These are phyloP conservation scores for Nepenthes alata DNA, from an alignment of 179 eudicot genomes.

Conservation along the genomic window DNA sequence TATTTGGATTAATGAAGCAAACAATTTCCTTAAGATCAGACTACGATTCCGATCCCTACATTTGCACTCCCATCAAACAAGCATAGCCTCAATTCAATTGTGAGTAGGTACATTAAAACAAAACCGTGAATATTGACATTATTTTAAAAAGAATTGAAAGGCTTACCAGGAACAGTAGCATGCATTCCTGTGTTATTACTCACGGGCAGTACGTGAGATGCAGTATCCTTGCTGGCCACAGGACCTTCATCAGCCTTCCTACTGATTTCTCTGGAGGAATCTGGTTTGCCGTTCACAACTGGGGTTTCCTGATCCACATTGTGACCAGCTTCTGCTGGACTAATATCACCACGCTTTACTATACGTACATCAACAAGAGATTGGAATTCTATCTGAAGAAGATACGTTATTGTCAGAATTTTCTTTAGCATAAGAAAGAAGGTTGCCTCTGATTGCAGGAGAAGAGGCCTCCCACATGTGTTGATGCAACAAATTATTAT, in stretches of 20 bases:
- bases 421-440: slow-evolving; percentile 1
- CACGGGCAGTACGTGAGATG: slow-evolving; percentile 12
- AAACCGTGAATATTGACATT: no score
- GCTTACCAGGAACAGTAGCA: slow-evolving; percentile 25
- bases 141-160: not conserved
- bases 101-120: no score
- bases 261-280: slow-evolving; percentile 14
- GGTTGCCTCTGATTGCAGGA: not conserved
- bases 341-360: slow-evolving; percentile 29
- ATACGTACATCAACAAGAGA: slow-evolving; percentile 69
- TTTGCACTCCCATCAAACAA: no score
- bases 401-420: not conserved
- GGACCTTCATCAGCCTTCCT: slow-evolving; percentile 10
- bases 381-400: slow-evolving; percentile 67
- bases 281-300: slow-evolving; percentile 2
- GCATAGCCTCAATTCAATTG: no score
- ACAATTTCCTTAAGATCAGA: no score
- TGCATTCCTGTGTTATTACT: slow-evolving; percentile 12
- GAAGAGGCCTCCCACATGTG: not conserved
- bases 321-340: slow-evolving; percentile 17
- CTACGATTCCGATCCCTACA: no score
- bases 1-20: no score
- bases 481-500: not conserved
- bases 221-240: slow-evolving; percentile 12
- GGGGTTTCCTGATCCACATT: slow-evolving; percentile 13